phyloP scores from a whole-genome alignment of 768 basidiomycete genomes.

The Tylopilus felleus region DNA sequence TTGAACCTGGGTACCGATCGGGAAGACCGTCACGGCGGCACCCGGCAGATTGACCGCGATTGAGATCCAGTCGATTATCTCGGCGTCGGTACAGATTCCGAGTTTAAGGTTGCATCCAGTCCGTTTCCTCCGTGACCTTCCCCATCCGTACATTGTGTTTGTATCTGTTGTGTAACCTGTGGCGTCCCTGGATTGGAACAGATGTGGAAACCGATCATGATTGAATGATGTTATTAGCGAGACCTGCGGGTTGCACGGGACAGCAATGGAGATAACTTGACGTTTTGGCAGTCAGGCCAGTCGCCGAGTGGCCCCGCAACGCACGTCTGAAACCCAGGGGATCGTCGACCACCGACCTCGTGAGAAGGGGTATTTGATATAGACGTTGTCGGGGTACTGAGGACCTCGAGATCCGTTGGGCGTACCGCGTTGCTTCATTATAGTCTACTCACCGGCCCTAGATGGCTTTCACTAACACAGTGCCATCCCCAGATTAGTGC shows the following conservation, averaged over 20 bases:
- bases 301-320: conserved; percentile 8
- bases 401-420: conserved; percentile 21
- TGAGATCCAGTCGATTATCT: conserved; percentile 18
- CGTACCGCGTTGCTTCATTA: conserved; percentile 9
- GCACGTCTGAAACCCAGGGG: conserved; percentile 2
- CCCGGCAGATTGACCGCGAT: conserved; percentile 22
- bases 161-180: conserved; percentile 6
- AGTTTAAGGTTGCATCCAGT: conserved; percentile 21
- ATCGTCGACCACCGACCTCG: conserved; percentile 12
- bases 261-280: conserved; percentile 12
- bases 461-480: conserved; percentile 21
- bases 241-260: conserved; percentile 10
- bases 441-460: conserved; percentile 12
- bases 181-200: conserved; percentile 18
- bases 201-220: conserved; percentile 21
- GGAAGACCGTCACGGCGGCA: conserved; percentile 22
- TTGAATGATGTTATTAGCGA: conserved; percentile 22
- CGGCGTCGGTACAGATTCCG: conserved; percentile 24
- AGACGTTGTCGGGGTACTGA: conserved; percentile 21
- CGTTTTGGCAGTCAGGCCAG: conserved; percentile 5
- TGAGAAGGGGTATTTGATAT: conserved; percentile 21
- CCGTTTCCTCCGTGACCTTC: conserved; percentile 22
- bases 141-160: conserved; percentile 10
- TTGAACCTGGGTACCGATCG: conserved; percentile 21
- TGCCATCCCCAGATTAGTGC: conserved; percentile 25